Evolutionary conservation across 441 rosid genomes (phyloP).

Genomic region (Manihot esculenta): DNA sequence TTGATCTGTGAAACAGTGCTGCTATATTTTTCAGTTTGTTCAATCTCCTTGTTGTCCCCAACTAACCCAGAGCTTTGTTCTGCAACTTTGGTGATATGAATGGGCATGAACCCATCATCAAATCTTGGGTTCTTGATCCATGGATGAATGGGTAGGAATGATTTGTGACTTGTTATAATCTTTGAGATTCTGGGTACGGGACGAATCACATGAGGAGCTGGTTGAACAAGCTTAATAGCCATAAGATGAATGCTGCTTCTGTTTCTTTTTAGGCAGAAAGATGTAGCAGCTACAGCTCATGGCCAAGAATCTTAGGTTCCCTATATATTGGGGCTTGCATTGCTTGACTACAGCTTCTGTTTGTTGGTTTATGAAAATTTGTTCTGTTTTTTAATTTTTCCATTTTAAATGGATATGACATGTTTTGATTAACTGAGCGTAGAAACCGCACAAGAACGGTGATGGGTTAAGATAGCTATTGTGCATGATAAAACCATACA

Average conservation of each 20-base stretch:
- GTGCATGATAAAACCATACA: neutral
- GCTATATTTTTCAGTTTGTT: slow-evolving; percentile 20
- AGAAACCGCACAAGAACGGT: neutral
- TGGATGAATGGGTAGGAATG: slow-evolving; percentile 21
- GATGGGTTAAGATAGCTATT: neutral
- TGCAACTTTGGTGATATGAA: slow-evolving; percentile 41
- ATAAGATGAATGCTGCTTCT: neutral
- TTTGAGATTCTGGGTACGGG: slow-evolving; percentile 23
- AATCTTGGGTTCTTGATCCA: slow-evolving; percentile 27
- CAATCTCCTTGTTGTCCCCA: slow-evolving; percentile 23
- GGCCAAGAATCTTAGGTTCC: slow-evolving; percentile 3
- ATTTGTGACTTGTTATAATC: slow-evolving; percentile 17
- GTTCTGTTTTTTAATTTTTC: neutral
- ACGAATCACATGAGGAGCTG: slow-evolving; percentile 30
- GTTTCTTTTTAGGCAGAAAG: neutral
- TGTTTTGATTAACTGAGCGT: no score
- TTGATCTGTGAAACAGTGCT: slow-evolving; percentile 42
- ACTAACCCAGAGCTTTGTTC: slow-evolving; percentile 44
- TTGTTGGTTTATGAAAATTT: neutral
- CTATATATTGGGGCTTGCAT: slow-evolving; percentile 11
- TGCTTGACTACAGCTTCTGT: neutral
- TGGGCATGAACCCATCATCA: slow-evolving; percentile 30
- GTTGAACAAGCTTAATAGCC: slow-evolving; percentile 39
- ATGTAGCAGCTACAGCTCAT: slow-evolving; percentile 2
- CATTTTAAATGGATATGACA: neutral